Evolutionary conservation across 1,139 yeast genomes (phyloP).

Genomic region (Debaryomycetaceae sp.): DNA sequence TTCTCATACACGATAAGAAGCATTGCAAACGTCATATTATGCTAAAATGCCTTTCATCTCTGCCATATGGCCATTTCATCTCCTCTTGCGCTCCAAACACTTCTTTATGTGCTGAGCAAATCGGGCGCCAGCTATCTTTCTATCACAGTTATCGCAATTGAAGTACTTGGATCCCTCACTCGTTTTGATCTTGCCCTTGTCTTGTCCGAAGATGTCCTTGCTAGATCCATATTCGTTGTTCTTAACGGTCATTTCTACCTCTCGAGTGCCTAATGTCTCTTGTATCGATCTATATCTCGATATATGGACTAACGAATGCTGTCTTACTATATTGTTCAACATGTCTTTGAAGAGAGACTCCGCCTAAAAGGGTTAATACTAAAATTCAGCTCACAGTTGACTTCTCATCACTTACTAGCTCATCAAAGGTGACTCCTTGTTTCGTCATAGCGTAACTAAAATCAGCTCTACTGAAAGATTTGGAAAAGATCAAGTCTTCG

Average conservation of each 20-base stretch:
- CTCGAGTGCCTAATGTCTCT: slow-evolving; percentile 15
- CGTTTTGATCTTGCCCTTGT: slow-evolving; percentile 36
- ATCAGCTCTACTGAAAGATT: not conserved
- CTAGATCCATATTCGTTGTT: slow-evolving; percentile 9
- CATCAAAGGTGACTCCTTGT: slow-evolving; percentile 13
- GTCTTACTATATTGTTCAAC: slow-evolving; percentile 32
- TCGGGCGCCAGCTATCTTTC: slow-evolving; percentile 86
- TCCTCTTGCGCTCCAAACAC: slow-evolving; percentile 55
- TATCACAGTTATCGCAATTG: slow-evolving; percentile 73
- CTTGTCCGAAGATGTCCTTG: slow-evolving; percentile 42
- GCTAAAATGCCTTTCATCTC: not conserved
- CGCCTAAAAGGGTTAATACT: slow-evolving; percentile 16
- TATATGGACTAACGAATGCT: slow-evolving; percentile 28
- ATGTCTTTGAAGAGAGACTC: slow-evolving; percentile 33
- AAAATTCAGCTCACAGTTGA: not conserved
- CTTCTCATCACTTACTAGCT: slow-evolving; percentile 13
- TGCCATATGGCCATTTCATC: slow-evolving; percentile 5
- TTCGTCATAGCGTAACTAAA: slow-evolving; percentile 10
- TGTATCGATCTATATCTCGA: slow-evolving; percentile 24
- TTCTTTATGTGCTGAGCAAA: slow-evolving; percentile 92
- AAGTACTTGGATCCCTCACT: slow-evolving; percentile 54
- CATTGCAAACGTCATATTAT: too few relatives aligned
- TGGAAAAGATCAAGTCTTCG: not conserved
- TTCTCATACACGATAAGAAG: too few relatives aligned
- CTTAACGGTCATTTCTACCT: slow-evolving; percentile 3